Base-by-base conservation (phyloP, 331 rosid genomes). In the Rhamnella rubrinervis region DNA sequence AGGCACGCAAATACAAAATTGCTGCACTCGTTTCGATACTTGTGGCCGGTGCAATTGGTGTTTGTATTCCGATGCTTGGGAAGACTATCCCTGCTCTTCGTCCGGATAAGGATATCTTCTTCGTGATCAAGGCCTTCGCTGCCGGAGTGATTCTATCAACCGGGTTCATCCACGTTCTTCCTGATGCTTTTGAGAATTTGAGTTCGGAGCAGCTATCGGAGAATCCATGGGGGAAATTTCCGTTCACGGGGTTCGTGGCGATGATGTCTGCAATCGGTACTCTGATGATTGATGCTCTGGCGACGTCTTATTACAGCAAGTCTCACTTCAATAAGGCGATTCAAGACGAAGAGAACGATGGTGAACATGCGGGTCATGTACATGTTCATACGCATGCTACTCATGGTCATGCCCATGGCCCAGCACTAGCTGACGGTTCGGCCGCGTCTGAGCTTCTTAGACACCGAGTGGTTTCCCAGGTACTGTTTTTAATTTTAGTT, bases 101-200 rank as follows among this genome's bases (percentile, higher is more conserved):
- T 0, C 97, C 95, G 0, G 96, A 90, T 16, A 88, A 61, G n/a
- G 80, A 80, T 60, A 59, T 87, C 0, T 90, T 90, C 49, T 86
- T 88, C 41, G 0, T 88, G 0, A 78, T 90, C 5, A 93, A 93
- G 56, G 93, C 97, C 0, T 93, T 93, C 3, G 96, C 96, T 0
- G 98, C 96, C 0, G 97, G 98, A 0, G 97, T 93, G 2, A 93
- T 93, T 4, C 51, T 93, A 3, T 7, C 96, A 0, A 93, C 98
- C 0, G 97, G 95, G 1, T 93, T 93, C 70, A 85, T 93, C 55
- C 98, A 93, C 4, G 90, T 93, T 1, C 75, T 90, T 3, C 97
- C 95, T 0, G 97, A 90, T 28, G 97, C 95, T 0, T 93, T 88
- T 19, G 82, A 79, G 0, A 80, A 17, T 2, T 66, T 90, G 2